Evolutionary conservation across 2,329 filamentous ascomycete species (phyloP), one percentile per base, ranked within the genome.

Genomic region (Diaporthe sp.): DNA sequence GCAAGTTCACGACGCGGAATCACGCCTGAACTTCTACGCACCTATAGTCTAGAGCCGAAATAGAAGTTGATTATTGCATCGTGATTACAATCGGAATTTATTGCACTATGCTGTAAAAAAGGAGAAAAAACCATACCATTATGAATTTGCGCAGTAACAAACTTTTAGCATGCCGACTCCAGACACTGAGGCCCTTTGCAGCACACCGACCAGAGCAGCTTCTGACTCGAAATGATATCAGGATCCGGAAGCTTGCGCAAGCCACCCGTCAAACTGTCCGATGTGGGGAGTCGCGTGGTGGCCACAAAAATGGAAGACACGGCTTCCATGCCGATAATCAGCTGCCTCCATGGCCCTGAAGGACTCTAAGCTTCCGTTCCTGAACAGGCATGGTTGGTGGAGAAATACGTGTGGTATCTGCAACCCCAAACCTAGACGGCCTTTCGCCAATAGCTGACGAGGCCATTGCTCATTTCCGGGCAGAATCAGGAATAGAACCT

Each of bases 21-120:
- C 82, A 30, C 82, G 79, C 70, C 88, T 88, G 72, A 85, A 82
- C 78, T 87, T 85, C 76, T 88, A 84, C 73, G 82, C 81, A 28
- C 87, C 86, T 0, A 82, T 86, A 71, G 64, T 38, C 15, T 68
- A 54, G 64, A 19, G 19, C 15, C 15, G 1, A 17, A 68, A 22
- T n/a, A 33, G 28, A 13, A 35, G 28, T n/a, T n/a, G n/a, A n/a
- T n/a, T n/a, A n/a, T n/a, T n/a, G n/a, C n/a, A n/a, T n/a, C n/a
- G n/a, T n/a, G n/a, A n/a, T n/a, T n/a, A n/a, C n/a, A n/a, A n/a
- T n/a, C n/a, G n/a, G n/a, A n/a, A n/a, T n/a, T n/a, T n/a, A n/a
- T n/a, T n/a, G n/a, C n/a, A n/a, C n/a, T n/a, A n/a, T n/a, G n/a
- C n/a, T n/a, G n/a, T n/a, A n/a, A n/a, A n/a, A n/a, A n/a, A n/a